Evolutionary conservation across 768 basidiomycete genomes (phyloP).

Genomic region (Termitomyces sp.): DNA sequence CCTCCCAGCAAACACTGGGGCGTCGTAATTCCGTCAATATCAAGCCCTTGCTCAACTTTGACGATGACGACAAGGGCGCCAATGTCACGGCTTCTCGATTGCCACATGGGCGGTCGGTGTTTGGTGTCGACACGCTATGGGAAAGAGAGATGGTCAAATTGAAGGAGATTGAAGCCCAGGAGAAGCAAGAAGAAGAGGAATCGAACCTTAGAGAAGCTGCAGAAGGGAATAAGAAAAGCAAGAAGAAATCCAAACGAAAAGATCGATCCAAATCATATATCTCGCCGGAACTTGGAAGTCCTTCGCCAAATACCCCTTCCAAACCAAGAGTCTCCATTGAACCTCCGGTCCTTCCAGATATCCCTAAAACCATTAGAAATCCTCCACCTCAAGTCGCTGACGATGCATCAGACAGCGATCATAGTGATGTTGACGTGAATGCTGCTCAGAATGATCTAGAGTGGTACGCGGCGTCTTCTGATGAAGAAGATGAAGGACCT

Average conservation of each 20-base stretch:
- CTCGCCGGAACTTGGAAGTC: constrained; percentile 3
- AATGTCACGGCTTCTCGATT: constrained; percentile 20
- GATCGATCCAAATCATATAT: constrained; percentile 20
- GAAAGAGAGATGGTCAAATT: constrained; percentile 83
- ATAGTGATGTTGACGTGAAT: constrained; percentile 31
- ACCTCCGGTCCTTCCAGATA: constrained; percentile 43
- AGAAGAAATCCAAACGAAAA: constrained; percentile 43
- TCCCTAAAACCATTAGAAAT: constrained; percentile 32
- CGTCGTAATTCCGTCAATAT: constrained; percentile 47
- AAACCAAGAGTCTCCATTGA: constrained; percentile 28
- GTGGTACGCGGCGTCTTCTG: constrained; percentile 59
- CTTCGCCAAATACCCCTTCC: constrained; percentile 10
- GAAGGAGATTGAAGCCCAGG: constrained; percentile 67
- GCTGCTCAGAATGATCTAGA: constrained; percentile 14
- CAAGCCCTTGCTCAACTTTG: constrained; percentile 67
- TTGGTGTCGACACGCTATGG: constrained; percentile 93
- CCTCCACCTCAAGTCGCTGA: constrained; percentile 34
- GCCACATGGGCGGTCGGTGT: constrained; percentile 68
- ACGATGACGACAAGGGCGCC: constrained; percentile 39
- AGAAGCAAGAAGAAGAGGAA: constrained; percentile 54
- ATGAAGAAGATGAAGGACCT: constrained; percentile 52
- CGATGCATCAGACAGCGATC: constrained; percentile 51
- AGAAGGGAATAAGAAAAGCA: constrained; percentile 42
- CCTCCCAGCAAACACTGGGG: constrained; percentile 27
- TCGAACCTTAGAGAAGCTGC: constrained; percentile 40